These are phyloP conservation scores for Daldinia eschscholtzii DNA, from an alignment of 2,329 filamentous ascomycete genomes.

Conservation along the genomic window DNA sequence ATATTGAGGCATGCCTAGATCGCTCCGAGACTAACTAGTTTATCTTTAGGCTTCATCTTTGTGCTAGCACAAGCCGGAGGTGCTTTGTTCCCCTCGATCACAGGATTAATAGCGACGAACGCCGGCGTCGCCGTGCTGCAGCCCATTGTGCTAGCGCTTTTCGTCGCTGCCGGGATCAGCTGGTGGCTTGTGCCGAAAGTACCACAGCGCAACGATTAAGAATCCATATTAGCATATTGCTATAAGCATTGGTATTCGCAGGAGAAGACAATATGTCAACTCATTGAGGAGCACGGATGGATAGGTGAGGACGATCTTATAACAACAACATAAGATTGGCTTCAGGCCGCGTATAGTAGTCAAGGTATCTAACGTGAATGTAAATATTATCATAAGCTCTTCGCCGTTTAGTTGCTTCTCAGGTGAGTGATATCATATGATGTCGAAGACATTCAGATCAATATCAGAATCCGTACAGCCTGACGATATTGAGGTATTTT, in stretches of 20 bases:
- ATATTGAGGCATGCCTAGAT: not conserved
- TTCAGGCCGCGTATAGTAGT: not conserved
- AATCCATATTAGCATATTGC: not conserved
- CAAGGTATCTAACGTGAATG: not conserved
- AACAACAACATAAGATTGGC: not conserved
- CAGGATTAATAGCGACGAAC: conserved; percentile 61
- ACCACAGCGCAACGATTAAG: conserved; percentile 45
- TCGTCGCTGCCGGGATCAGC: conserved; percentile 57
- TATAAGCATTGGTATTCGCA: not conserved
- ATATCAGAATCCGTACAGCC: too few relatives aligned
- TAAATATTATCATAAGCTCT: not conserved
- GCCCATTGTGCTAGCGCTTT: conserved; percentile 61
- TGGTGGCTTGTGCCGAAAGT: conserved; percentile 58
- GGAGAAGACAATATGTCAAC: not conserved
- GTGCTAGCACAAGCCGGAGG: conserved; percentile 65
- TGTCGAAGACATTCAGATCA: too few relatives aligned
- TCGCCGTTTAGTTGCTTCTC: too few relatives aligned
- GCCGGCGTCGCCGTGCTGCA: conserved; percentile 62
- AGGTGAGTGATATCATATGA: too few relatives aligned
- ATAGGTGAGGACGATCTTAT: not conserved
- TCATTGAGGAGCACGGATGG: not conserved
- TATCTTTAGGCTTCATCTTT: conserved; percentile 59
- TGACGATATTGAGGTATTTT: too few relatives aligned
- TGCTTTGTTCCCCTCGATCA: conserved; percentile 64
- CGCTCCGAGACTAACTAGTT: not conserved